Evolutionary conservation across 495 filamentous ascomycete species (phyloP).

Genomic region (Evansstolkia leycettana): DNA sequence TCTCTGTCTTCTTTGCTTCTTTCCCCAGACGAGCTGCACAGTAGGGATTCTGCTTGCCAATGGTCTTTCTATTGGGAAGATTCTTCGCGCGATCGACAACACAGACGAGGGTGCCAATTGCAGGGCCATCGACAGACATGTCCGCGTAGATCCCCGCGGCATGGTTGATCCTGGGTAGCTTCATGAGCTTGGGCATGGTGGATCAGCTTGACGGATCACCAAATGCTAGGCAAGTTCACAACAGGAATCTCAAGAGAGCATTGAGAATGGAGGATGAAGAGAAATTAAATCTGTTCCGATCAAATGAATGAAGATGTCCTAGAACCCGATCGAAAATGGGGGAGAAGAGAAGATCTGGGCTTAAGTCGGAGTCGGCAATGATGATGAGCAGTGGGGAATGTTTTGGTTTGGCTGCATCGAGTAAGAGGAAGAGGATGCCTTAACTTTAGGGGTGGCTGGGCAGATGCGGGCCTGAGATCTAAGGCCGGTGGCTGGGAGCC

Average conservation of each 20-base stretch:
- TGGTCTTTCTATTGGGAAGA: constrained; percentile 86
- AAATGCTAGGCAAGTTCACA: too few species aligned
- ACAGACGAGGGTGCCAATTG: constrained; percentile 85
- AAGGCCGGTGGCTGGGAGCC: background rate
- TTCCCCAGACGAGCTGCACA: constrained; percentile 90
- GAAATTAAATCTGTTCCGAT: too few species aligned
- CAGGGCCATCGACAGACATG: constrained; percentile 87
- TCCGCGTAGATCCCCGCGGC: constrained; percentile 93
- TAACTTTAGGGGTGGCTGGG: background rate
- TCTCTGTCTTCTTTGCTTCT: constrained; percentile 94
- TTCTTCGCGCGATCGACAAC: constrained; percentile 93
- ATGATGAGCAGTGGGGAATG: background rate
- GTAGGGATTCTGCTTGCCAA: constrained; percentile 98
- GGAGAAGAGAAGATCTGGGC: too few species aligned
- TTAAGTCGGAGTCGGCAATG: too few species aligned
- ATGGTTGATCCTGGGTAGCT: constrained; percentile 39
- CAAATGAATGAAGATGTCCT: too few species aligned
- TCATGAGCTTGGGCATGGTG: constrained; percentile 22
- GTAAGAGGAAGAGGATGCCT: constrained; percentile 2
- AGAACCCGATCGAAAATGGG: too few species aligned
- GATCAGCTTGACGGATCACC: background rate
- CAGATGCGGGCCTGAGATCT: background rate
- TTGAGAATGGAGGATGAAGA: too few species aligned
- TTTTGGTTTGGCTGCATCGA: constrained; percentile 6
- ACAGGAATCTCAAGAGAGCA: too few species aligned